phyloP scores from a whole-genome alignment of 805 yeast genomes.

The Saturnispora zaruensis region DNA sequence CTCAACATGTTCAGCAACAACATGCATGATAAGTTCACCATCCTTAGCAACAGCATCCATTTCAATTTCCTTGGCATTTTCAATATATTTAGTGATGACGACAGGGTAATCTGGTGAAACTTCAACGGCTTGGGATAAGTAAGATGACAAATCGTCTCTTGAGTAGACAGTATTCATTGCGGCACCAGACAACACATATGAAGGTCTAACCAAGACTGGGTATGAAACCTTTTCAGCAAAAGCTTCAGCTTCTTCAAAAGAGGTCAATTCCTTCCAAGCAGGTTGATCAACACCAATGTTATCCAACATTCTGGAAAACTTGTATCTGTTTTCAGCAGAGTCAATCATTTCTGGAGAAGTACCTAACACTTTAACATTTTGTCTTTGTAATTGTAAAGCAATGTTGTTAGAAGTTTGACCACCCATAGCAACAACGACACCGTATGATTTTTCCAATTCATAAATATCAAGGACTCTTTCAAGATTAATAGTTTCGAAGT shows the following conservation, averaged over 20 bases:
- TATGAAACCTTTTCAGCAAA: conserved; percentile 87
- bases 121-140: conserved; percentile 88
- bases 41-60: conserved; percentile 97
- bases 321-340: conserved; percentile 95
- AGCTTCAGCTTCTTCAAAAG: conserved; percentile 82
- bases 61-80: conserved; percentile 95
- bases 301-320: conserved; percentile 95
- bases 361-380: conserved; percentile 90
- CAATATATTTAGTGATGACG: conserved; percentile 92
- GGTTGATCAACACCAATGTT: conserved; percentile 97
- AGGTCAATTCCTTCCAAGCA: conserved; percentile 96
- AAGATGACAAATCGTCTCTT: conserved; percentile 76
- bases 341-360: conserved; percentile 98
- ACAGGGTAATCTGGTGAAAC: conserved; percentile 98
- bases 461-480: conserved; percentile 94
- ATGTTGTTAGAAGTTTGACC: conserved; percentile 97
- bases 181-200: conserved; percentile 95
- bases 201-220: conserved; percentile 96
- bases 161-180: conserved; percentile 98
- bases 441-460: conserved; percentile 80
- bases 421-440: conserved; percentile 96
- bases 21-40: conserved; percentile 93
- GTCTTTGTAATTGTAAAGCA: conserved; percentile 86
- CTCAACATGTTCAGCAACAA: conserved; percentile 96
- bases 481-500: conserved; percentile 89